Evolutionary conservation across 1,284 basidiomycete genomes (phyloP).

Genomic region (Lentinula novae-zelandiae): DNA sequence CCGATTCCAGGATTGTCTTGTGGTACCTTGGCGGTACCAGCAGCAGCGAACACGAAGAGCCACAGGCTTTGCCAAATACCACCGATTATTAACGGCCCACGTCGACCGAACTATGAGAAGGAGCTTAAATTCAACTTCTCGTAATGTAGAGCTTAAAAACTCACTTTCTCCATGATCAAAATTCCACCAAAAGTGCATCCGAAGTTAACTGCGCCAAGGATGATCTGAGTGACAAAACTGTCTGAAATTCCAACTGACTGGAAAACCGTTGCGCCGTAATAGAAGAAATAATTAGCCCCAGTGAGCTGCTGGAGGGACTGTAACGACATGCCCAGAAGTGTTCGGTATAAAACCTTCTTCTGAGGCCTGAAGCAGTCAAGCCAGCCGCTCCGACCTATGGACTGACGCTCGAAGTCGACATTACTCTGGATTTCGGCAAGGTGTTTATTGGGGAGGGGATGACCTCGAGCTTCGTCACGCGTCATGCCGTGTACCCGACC

Average conservation of each 20-base stretch:
- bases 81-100: constrained; percentile 61
- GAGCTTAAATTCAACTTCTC: neutral
- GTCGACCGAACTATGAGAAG: constrained; percentile 49
- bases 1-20: constrained; percentile 44
- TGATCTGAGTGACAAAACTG: constrained; percentile 71
- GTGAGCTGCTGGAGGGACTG: constrained; percentile 78
- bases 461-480: constrained; percentile 30
- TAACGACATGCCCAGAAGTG: constrained; percentile 48
- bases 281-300: constrained; percentile 69
- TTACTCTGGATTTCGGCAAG: constrained; percentile 48
- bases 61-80: constrained; percentile 73
- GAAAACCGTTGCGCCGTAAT: constrained; percentile 73
- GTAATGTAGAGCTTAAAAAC: constrained; percentile 15
- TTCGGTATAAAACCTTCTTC: constrained; percentile 15
- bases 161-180: constrained; percentile 63
- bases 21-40: constrained; percentile 66
- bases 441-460: constrained; percentile 45
- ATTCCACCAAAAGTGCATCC: constrained; percentile 66
- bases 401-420: constrained; percentile 28
- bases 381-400: constrained; percentile 2
- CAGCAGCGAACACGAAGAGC: constrained; percentile 77
- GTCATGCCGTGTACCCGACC: constrained; percentile 56
- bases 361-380: constrained; percentile 13
- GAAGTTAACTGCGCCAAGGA: constrained; percentile 70
- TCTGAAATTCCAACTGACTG: constrained; percentile 63